These are phyloP conservation scores for Phlebiopsis flavidoalba DNA, from an alignment of 768 basidiomycete species.

Conservation along the genomic window DNA sequence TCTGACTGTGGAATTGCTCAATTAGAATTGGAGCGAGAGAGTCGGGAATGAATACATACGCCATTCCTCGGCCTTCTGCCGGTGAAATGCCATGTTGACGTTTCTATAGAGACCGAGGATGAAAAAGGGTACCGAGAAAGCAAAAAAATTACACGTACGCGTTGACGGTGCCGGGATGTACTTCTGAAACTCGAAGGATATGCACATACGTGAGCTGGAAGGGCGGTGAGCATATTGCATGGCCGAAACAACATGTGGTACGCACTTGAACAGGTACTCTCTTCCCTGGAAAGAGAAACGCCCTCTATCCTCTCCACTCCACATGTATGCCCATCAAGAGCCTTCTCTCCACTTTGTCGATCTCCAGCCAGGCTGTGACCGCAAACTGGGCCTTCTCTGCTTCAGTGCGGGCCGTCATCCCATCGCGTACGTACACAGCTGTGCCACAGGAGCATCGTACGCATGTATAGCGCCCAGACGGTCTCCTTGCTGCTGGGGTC, in stretches of 20 bases:
- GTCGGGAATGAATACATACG: constrained; percentile 15
- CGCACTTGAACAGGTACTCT: constrained; percentile 76
- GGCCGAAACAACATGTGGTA: constrained; percentile 10
- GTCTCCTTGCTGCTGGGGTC: constrained; percentile 46
- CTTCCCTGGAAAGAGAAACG: constrained; percentile 66
- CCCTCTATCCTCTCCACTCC: constrained; percentile 59
- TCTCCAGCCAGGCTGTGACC: constrained; percentile 64
- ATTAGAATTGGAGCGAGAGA: neutral
- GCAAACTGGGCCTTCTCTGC: constrained; percentile 58
- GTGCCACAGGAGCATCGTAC: constrained; percentile 69
- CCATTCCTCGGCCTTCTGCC: constrained; percentile 27
- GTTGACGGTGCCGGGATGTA: constrained; percentile 55
- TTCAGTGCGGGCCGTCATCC: constrained; percentile 35
- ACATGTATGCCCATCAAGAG: constrained; percentile 61
- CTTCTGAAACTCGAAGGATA: constrained; percentile 64
- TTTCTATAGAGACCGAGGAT: constrained; percentile 13
- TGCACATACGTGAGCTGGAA: constrained; percentile 59
- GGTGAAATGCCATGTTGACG: constrained; percentile 20
- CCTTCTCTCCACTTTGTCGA: constrained; percentile 59
- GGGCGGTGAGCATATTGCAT: neutral
- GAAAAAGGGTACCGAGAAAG: constrained; percentile 56
- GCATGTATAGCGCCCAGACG: constrained; percentile 71
- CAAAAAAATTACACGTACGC: constrained; percentile 46
- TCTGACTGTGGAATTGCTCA: constrained; percentile 35
- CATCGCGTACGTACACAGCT: constrained; percentile 58